phyloP scores from a whole-genome alignment of 2,329 filamentous ascomycete genomes.

The Aspergillus persii region DNA sequence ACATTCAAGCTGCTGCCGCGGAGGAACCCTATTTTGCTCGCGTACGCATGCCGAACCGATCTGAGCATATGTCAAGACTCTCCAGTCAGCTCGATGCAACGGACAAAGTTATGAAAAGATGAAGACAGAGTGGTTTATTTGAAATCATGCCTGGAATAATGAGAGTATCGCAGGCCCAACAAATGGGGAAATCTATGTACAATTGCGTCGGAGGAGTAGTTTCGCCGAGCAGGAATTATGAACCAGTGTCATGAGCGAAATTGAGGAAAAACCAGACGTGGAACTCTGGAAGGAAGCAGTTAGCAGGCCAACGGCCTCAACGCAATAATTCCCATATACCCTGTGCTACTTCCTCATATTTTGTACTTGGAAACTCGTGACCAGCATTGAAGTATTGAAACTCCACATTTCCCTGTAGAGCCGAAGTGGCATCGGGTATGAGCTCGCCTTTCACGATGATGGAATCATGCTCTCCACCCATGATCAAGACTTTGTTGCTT shows the following conservation, averaged over 20 bases:
- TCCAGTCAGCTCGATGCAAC: constrained; percentile 30
- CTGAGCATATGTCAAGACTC: constrained; percentile 29
- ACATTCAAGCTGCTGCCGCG: constrained; percentile 24
- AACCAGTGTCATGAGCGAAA: background rate
- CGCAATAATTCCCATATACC: constrained; percentile 43
- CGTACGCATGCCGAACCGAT: constrained; percentile 31
- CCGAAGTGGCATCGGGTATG: constrained; percentile 57
- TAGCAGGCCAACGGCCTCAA: constrained; percentile 8
- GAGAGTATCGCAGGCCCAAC: background rate
- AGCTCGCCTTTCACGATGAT: constrained; percentile 67
- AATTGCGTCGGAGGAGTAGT: constrained; percentile 5
- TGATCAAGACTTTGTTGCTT: constrained; percentile 57
- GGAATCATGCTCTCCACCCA: constrained; percentile 65
- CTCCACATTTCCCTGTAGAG: constrained; percentile 59
- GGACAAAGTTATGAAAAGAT: constrained; percentile 28
- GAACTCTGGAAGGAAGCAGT: background rate
- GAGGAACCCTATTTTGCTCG: constrained; percentile 34
- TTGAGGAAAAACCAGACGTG: background rate
- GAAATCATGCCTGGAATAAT: constrained; percentile 1
- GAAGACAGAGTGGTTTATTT: constrained; percentile 6
- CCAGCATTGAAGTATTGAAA: constrained; percentile 60
- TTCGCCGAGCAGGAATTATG: background rate
- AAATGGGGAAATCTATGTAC: constrained; percentile 6
- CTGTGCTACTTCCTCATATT: constrained; percentile 58
- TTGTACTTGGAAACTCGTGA: constrained; percentile 68